Conservation (phyloP, 768 basidiomycete genomes). For the Russula virescens region DNA sequence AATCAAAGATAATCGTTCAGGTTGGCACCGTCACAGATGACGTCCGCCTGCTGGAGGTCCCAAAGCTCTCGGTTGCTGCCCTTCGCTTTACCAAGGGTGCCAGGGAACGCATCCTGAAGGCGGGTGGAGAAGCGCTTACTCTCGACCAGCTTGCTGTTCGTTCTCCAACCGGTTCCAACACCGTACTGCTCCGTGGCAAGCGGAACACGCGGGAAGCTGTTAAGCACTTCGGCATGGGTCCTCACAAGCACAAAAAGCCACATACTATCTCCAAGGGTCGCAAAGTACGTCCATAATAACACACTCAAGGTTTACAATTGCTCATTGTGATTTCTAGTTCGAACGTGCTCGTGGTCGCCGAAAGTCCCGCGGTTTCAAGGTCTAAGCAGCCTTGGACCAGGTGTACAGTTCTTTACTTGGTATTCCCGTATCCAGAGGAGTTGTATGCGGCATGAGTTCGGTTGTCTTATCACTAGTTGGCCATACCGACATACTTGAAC, state of each 20-base stretch:
- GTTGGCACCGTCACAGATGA: slow-evolving; percentile 97
- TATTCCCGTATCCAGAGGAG: slow-evolving; percentile 26
- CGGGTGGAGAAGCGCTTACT: slow-evolving; percentile 92
- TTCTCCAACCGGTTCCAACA: slow-evolving; percentile 92
- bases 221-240: slow-evolving; percentile 98
- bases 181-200: slow-evolving; percentile 87
- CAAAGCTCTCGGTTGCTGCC: slow-evolving; percentile 90
- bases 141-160: slow-evolving; percentile 95
- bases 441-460: slow-evolving; percentile 33
- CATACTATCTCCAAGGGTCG: slow-evolving; percentile 94
- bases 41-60: slow-evolving; percentile 75
- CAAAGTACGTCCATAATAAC: slow-evolving; percentile 51
- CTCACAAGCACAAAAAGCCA: slow-evolving; percentile 98
- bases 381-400: slow-evolving; percentile 48
- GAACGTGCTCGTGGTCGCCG: slow-evolving; percentile 98
- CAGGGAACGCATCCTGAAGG: slow-evolving; percentile 90
- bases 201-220: slow-evolving; percentile 90
- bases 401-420: slow-evolving; percentile 28
- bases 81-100: slow-evolving; percentile 92
- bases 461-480: slow-evolving; percentile 13
- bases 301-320: too few relatives aligned
- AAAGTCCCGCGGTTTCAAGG: slow-evolving; percentile 97
- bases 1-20: slow-evolving; percentile 79
- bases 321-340: slow-evolving; percentile 47
- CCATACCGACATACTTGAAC: slow-evolving; percentile 9